Conservation (phyloP, 345 rosid genomes). For the rapeseed (Brassica napus) region DNA sequence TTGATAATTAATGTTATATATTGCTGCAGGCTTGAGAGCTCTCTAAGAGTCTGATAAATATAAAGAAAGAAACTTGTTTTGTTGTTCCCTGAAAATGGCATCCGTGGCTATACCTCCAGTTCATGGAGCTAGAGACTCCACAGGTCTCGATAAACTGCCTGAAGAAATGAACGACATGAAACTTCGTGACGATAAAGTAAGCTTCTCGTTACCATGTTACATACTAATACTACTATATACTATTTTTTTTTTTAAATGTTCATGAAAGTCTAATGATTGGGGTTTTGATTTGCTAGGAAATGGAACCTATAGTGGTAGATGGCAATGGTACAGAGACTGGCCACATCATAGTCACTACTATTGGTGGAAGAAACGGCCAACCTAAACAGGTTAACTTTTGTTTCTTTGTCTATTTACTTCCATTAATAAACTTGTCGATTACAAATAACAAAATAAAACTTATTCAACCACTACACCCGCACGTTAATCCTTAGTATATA, state of each 20-base stretch:
- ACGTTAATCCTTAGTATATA: no score
- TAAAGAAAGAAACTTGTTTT: neutral
- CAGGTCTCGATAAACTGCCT: neutral
- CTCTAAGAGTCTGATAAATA: neutral
- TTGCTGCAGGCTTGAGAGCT: conserved; percentile 3
- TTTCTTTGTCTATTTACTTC: neutral
- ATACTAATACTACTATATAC: no score
- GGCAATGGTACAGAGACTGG: conserved; percentile 94
- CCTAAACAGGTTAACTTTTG: conserved; percentile 71
- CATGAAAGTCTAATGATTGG: neutral
- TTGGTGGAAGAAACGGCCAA: conserved; percentile 96
- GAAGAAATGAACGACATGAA: neutral
- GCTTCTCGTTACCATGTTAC: no score
- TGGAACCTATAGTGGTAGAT: conserved; percentile 86
- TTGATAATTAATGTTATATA: neutral
- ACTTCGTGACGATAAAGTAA: neutral
- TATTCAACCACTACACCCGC: no score
- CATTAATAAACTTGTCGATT: no score
- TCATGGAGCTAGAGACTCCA: neutral
- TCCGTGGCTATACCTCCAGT: neutral
- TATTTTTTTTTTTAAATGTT: neutral
- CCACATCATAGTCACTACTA: conserved; percentile 92
- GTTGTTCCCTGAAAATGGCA: conserved; percentile 52
- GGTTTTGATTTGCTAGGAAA: conserved; percentile 58
- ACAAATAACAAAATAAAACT: no score